Percentiles rank a stretch among this genome's conserved stretches.
These are phyloP conservation scores for Gynostemma pentaphyllum DNA, from an alignment of 306 rosid genomes.

Conservation along the genomic window DNA sequence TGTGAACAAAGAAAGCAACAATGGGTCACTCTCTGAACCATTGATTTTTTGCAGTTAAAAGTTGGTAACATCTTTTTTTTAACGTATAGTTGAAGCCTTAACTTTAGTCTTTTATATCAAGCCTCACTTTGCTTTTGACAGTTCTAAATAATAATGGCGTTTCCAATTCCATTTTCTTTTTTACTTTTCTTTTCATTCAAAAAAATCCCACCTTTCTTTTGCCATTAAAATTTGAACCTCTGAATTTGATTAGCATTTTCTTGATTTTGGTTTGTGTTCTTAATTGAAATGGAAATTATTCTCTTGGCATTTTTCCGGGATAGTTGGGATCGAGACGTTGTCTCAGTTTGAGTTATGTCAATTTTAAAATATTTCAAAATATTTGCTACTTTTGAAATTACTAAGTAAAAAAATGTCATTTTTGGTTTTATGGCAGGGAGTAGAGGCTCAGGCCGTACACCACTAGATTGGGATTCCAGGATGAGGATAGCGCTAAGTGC, in stretches of 20 bases:
- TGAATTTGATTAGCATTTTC: neutral
- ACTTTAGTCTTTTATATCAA: neutral
- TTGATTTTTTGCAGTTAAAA: neutral
- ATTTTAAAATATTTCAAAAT: no score
- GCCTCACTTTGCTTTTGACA: neutral
- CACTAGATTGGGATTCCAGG: conserved; percentile 82
- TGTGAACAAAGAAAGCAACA: conserved; percentile 3
- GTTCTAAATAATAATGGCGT: neutral
- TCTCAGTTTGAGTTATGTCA: no score
- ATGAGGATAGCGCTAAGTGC: conserved; percentile 61
- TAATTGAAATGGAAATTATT: no score
- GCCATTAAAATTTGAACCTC: neutral
- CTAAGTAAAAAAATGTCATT: no score
- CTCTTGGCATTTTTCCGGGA: no score
- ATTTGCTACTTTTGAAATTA: no score
- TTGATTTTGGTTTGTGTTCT: neutral
- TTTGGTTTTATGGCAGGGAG: conserved; percentile 39
- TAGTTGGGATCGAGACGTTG: no score
- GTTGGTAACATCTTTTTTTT: neutral
- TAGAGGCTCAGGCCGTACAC: conserved; percentile 87
- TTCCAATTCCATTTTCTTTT: neutral
- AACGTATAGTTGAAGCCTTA: neutral
- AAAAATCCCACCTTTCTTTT: neutral
- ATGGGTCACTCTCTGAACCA: neutral
- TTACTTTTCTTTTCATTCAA: neutral